Conservation (phyloP, 1,284 basidiomycete species). For the Sphaerobolus stellatus region DNA sequence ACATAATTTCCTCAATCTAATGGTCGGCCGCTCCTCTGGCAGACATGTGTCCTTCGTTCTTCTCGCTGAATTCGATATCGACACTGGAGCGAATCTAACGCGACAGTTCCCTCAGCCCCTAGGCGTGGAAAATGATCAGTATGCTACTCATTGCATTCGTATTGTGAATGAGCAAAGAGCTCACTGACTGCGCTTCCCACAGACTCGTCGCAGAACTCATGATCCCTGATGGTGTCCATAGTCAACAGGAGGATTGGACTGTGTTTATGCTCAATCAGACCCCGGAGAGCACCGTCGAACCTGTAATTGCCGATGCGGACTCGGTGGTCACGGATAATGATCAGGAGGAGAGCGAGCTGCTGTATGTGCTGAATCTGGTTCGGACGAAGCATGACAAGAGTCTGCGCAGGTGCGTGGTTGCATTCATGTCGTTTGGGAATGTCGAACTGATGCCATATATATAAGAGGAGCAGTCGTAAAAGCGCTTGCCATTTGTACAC, state of each 20-base stretch:
- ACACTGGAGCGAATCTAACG: conserved; percentile 85
- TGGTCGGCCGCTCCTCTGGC: conserved; percentile 19
- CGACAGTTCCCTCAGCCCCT: conserved; percentile 93
- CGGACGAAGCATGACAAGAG: conserved; percentile 92
- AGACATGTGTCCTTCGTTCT: conserved; percentile 90
- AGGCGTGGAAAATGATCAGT: conserved; percentile 40
- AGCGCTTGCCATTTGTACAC: conserved; percentile 94
- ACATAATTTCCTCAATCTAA: too few species aligned
- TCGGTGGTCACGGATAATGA: conserved; percentile 22
- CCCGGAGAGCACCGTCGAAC: conserved; percentile 79
- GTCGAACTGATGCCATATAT: conserved; percentile 1
- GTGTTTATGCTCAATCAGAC: conserved; percentile 97
- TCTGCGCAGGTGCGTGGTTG: conserved; percentile 65
- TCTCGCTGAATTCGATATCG: conserved; percentile 94
- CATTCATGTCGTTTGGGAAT: neutral
- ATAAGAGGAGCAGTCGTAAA: conserved; percentile 90
- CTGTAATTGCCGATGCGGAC: conserved; percentile 61
- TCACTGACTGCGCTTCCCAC: conserved; percentile 15
- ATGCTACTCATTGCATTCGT: neutral
- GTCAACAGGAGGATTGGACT: conserved; percentile 95
- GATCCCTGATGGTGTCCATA: conserved; percentile 97
- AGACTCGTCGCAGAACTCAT: conserved; percentile 95
- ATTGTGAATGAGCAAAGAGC: conserved; percentile 8
- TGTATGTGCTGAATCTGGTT: conserved; percentile 95
- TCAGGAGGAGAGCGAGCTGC: conserved; percentile 50